A percentile compares a stretch with the other conserved stretches of the same genome.
Evolutionary conservation across 352 stramenopile genomes (phyloP).

Genomic region (Phytopythium montanum): DNA sequence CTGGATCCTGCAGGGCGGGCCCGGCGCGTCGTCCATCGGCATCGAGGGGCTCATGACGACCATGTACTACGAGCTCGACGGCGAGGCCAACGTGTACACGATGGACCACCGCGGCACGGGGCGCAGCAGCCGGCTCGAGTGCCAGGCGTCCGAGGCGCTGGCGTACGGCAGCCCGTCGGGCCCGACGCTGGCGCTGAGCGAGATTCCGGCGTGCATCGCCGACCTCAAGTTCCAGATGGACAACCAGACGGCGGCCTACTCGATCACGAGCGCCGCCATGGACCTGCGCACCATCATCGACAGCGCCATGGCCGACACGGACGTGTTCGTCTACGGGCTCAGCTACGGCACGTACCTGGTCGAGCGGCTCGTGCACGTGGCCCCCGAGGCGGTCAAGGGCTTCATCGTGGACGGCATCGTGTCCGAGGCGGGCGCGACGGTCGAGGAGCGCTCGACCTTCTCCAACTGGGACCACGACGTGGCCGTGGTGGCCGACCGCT

Average conservation of each 20-base stretch:
- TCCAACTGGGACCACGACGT: constrained; percentile 83
- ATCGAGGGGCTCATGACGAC: constrained; percentile 63
- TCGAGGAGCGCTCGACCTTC: constrained; percentile 61
- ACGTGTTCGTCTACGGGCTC: constrained; percentile 71
- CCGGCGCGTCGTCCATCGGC: constrained; percentile 62
- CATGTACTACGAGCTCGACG: constrained; percentile 47
- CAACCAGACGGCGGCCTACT: constrained; percentile 66
- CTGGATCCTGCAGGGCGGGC: constrained; percentile 70
- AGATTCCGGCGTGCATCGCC: constrained; percentile 64
- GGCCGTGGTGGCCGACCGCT: constrained; percentile 47
- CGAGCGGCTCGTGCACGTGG: constrained; percentile 57
- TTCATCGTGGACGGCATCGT: constrained; percentile 69
- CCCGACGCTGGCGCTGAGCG: constrained; percentile 40
- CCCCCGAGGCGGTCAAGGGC: constrained; percentile 35
- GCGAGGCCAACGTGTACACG: constrained; percentile 57
- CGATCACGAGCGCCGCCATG: constrained; percentile 67
- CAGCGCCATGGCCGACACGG: constrained; percentile 34
- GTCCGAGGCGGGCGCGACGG: constrained; percentile 44
- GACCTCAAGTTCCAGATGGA: constrained; percentile 72
- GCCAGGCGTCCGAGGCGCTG: constrained; percentile 41
- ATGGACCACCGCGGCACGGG: constrained; percentile 67
- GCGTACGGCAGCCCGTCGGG: constrained; percentile 50
- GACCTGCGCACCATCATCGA: constrained; percentile 57
- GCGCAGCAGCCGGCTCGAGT: constrained; percentile 53
- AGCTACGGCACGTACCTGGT: constrained; percentile 78